Conservation (phyloP, 2,329 filamentous ascomycete genomes). For the Sporothrix protearum region DNA sequence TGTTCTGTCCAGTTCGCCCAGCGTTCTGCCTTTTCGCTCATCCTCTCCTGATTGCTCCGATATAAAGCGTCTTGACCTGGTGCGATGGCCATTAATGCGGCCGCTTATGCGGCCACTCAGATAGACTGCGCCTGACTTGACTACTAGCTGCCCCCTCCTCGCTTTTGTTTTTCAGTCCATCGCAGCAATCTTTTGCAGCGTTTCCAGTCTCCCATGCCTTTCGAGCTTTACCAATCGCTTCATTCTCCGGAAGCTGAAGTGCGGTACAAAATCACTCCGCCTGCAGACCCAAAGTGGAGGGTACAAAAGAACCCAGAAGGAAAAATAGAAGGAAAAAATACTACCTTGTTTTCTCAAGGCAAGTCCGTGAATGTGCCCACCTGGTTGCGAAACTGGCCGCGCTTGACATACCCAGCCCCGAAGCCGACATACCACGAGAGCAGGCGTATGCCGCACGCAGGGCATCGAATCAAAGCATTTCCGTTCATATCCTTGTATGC, state of each 20-base stretch:
- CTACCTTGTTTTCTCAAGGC: background rate
- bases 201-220: background rate
- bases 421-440: background rate
- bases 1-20: slow-evolving; percentile 17
- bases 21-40: slow-evolving; percentile 21
- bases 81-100: slow-evolving; percentile 16
- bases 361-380: background rate
- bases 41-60: slow-evolving; percentile 12
- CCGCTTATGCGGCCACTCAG: slow-evolving; percentile 25
- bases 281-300: background rate
- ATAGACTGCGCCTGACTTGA: slow-evolving; percentile 22
- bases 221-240: background rate
- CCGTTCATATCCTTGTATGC: background rate
- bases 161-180: background rate
- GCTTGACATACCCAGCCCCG: slow-evolving; percentile 12
- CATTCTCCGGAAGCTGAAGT: background rate
- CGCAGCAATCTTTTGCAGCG: background rate
- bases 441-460: background rate
- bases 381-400: background rate
- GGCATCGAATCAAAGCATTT: slow-evolving; percentile 21
- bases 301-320: background rate
- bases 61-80: background rate
- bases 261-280: slow-evolving; percentile 2
- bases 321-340: background rate
- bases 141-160: background rate